phyloP scores from a whole-genome alignment of 2,329 filamentous ascomycete genomes.

The Rutstroemia sp. region DNA sequence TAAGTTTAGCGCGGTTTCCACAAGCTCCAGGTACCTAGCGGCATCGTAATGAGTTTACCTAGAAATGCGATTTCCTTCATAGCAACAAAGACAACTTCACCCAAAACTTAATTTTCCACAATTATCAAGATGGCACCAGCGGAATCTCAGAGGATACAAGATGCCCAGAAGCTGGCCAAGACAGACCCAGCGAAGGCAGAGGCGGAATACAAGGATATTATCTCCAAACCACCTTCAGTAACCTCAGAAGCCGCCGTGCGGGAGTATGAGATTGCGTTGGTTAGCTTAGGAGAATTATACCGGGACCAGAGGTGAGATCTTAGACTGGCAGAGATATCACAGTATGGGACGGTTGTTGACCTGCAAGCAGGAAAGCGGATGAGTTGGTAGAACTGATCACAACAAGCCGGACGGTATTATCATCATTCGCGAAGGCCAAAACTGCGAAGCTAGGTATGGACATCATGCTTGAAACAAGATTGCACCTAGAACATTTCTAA shows the following conservation, averaged over 20 bases:
- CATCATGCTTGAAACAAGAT: not conserved
- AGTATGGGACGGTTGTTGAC: constrained; percentile 24
- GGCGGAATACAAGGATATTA: constrained; percentile 80
- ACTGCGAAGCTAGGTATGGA: constrained; percentile 88
- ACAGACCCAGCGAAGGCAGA: constrained; percentile 78
- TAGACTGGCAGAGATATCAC: not conserved
- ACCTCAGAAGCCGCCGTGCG: constrained; percentile 78
- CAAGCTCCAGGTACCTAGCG: constrained; percentile 14
- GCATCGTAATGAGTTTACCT: constrained; percentile 10
- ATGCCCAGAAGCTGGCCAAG: constrained; percentile 80
- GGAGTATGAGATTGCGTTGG: constrained; percentile 84
- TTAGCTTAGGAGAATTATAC: constrained; percentile 87
- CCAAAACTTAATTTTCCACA: constrained; percentile 11
- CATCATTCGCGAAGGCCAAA: constrained; percentile 97
- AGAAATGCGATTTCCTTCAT: constrained; percentile 14
- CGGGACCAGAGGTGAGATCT: constrained; percentile 68
- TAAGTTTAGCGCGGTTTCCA: constrained; percentile 17
- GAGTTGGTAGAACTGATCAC: constrained; percentile 86
- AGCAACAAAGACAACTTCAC: constrained; percentile 13
- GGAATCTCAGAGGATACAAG: constrained; percentile 64
- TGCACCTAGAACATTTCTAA: not conserved
- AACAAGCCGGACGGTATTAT: constrained; percentile 83
- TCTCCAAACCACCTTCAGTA: constrained; percentile 74
- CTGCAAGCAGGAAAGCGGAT: constrained; percentile 56
- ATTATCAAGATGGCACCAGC: constrained; percentile 44